phyloP scores from a whole-genome alignment of 129 eudicot species.

The Pulicaria dysenterica region DNA sequence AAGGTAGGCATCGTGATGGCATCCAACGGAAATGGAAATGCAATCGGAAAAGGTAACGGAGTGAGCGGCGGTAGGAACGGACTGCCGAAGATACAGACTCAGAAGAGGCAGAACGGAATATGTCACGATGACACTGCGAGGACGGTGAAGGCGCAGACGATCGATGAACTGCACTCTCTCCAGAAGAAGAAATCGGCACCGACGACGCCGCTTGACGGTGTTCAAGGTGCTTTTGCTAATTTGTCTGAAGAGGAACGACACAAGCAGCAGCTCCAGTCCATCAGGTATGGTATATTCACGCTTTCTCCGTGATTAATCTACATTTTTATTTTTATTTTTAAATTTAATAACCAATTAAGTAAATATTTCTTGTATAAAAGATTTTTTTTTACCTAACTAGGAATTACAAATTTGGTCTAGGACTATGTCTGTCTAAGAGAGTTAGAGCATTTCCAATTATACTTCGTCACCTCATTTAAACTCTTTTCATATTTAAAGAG shows the following conservation, averaged over 20 bases:
- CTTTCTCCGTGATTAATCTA: background rate
- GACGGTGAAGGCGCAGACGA: constrained; percentile 70
- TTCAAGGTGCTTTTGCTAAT: constrained; percentile 53
- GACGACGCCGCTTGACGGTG: constrained; percentile 58
- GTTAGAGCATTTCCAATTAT: too few species aligned
- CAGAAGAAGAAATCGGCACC: constrained; percentile 80
- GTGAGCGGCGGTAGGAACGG: constrained; percentile 58
- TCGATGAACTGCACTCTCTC: constrained; percentile 72
- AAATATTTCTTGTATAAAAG: too few species aligned
- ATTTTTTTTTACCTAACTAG: too few species aligned
- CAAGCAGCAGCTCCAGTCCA: constrained; percentile 71
- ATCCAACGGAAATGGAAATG: constrained; percentile 43
- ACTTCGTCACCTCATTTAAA: too few species aligned
- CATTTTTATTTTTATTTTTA: background rate
- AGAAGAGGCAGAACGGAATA: constrained; percentile 39
- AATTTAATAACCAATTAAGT: background rate
- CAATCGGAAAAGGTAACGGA: constrained; percentile 30
- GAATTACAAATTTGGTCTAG: too few species aligned
- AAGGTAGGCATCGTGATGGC: constrained; percentile 53
- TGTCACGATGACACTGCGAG: constrained; percentile 66
- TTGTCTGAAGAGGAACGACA: constrained; percentile 60
- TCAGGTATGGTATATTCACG: constrained; percentile 44
- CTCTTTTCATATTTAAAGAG: too few species aligned
- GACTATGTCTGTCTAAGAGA: too few species aligned
- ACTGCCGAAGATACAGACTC: constrained; percentile 62